A percentile compares a stretch with the other conserved stretches of the same genome.
Evolutionary conservation across 495 filamentous ascomycete genomes (phyloP).

Genomic region (Aspergillus heteromorphus): DNA sequence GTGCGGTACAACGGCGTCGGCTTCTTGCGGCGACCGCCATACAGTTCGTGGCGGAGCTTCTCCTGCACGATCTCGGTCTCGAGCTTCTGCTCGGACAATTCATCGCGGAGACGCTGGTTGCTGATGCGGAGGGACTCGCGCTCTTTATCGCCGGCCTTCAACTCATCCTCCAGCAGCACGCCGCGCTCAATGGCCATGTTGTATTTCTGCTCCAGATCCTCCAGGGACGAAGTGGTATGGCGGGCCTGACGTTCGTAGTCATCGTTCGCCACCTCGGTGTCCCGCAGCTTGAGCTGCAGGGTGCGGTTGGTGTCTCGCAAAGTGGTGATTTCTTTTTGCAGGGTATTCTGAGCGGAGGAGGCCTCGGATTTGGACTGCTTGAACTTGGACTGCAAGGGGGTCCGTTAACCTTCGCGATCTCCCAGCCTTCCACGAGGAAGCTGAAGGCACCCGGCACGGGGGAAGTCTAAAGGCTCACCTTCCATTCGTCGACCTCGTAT

Average conservation of each 20-base stretch:
- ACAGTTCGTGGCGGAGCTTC: slow-evolving; percentile 69
- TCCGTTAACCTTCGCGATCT: background rate
- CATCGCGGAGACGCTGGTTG: slow-evolving; percentile 79
- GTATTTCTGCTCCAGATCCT: slow-evolving; percentile 95
- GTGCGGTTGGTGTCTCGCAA: slow-evolving; percentile 80
- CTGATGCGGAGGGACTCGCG: slow-evolving; percentile 83
- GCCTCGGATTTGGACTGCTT: slow-evolving; percentile 89
- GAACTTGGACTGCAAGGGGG: slow-evolving; percentile 71
- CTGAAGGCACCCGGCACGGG: background rate
- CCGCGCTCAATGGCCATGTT: slow-evolving; percentile 86
- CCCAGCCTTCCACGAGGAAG: slow-evolving; percentile 1
- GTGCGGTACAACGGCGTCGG: slow-evolving; percentile 44
- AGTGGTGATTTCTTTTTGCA: slow-evolving; percentile 94
- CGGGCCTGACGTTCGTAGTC: slow-evolving; percentile 95
- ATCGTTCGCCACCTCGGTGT: slow-evolving; percentile 97
- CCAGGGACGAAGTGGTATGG: slow-evolving; percentile 87
- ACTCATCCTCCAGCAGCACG: slow-evolving; percentile 93
- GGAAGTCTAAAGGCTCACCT: slow-evolving; percentile 52
- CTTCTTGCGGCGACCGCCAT: slow-evolving; percentile 49
- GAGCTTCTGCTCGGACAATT: slow-evolving; percentile 86
- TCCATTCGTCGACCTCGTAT: slow-evolving; percentile 97
- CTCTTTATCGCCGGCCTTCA: slow-evolving; percentile 84
- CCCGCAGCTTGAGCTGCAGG: slow-evolving; percentile 74
- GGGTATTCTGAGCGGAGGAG: slow-evolving; percentile 69
- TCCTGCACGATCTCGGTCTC: slow-evolving; percentile 92